These are phyloP conservation scores for Auricularia sp. DNA, from an alignment of 768 basidiomycete species.

Conservation along the genomic window DNA sequence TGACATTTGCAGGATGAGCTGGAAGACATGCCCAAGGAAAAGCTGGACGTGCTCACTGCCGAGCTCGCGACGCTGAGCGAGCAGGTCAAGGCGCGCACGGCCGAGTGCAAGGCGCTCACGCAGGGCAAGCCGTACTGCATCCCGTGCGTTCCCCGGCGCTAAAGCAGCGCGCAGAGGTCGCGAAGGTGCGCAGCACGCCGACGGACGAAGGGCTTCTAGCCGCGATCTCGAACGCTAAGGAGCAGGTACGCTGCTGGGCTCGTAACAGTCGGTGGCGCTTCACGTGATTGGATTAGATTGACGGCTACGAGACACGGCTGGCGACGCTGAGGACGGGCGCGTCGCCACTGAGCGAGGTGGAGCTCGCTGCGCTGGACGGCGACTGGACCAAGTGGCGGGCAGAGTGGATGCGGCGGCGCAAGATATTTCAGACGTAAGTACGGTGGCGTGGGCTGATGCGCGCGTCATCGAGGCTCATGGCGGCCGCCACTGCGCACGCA, in stretches of 20 bases:
- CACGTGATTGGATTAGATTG: constrained; percentile 30
- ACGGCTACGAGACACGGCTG: constrained; percentile 38
- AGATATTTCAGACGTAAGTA: constrained; percentile 64
- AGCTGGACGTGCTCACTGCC: constrained; percentile 47
- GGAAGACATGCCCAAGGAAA: constrained; percentile 50
- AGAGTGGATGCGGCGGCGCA: constrained; percentile 71
- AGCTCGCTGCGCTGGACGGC: constrained; percentile 53
- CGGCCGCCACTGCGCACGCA: constrained; percentile 20
- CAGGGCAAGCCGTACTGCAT: not conserved
- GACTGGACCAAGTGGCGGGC: constrained; percentile 75
- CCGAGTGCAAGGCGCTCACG: constrained; percentile 34
- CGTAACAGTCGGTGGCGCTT: not conserved
- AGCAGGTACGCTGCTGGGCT: constrained; percentile 33
- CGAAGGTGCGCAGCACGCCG: constrained; percentile 50
- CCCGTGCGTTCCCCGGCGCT: not conserved
- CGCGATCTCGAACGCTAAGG: constrained; percentile 40
- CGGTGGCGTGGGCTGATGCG: not conserved
- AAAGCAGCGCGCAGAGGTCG: constrained; percentile 40
- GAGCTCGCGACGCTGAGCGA: constrained; percentile 51
- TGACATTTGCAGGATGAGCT: constrained; percentile 44
- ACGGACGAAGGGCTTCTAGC: constrained; percentile 56
- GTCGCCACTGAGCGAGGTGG: constrained; percentile 58
- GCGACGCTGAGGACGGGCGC: constrained; percentile 58
- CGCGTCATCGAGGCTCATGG: not conserved
- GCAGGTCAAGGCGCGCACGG: constrained; percentile 40